Conservation (phyloP, 1,139 yeast species). For the Meyerozyma carpophila region DNA sequence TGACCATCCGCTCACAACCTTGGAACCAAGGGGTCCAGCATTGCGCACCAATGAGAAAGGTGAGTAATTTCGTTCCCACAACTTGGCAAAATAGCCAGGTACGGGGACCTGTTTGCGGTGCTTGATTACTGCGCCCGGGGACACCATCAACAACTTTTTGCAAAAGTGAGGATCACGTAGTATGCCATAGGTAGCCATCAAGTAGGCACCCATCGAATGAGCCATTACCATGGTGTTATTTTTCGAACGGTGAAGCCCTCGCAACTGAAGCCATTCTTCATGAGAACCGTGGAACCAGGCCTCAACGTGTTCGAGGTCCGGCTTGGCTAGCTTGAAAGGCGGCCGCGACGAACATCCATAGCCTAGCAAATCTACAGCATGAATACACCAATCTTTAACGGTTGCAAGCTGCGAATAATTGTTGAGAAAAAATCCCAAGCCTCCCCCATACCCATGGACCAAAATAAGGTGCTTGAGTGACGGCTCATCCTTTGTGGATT, state of each 20-base stretch:
- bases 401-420: constrained; percentile 46
- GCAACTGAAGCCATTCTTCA: constrained; percentile 35
- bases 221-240: constrained; percentile 43
- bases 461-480: constrained; percentile 51
- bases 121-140: constrained; percentile 61
- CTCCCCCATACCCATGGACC: constrained; percentile 79
- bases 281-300: constrained; percentile 50
- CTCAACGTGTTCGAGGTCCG: constrained; percentile 36
- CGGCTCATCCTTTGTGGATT: constrained; percentile 21
- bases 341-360: constrained; percentile 74
- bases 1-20: constrained; percentile 75
- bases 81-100: constrained; percentile 57
- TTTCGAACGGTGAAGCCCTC: constrained; percentile 19
- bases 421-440: constrained; percentile 63
- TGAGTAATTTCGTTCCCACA: constrained; percentile 70
- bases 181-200: constrained; percentile 46
- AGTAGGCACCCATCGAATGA: constrained; percentile 62
- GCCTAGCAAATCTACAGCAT: constrained; percentile 70
- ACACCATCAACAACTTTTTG: constrained; percentile 43
- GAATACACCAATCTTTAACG: constrained; percentile 51
- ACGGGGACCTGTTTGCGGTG: constrained; percentile 39
- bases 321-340: constrained; percentile 28
- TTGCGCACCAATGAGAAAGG: constrained; percentile 65
- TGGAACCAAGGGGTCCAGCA: constrained; percentile 63
- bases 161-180: constrained; percentile 37